phyloP scores from a whole-genome alignment of 1,284 basidiomycete genomes.

The Malassezia nana region DNA sequence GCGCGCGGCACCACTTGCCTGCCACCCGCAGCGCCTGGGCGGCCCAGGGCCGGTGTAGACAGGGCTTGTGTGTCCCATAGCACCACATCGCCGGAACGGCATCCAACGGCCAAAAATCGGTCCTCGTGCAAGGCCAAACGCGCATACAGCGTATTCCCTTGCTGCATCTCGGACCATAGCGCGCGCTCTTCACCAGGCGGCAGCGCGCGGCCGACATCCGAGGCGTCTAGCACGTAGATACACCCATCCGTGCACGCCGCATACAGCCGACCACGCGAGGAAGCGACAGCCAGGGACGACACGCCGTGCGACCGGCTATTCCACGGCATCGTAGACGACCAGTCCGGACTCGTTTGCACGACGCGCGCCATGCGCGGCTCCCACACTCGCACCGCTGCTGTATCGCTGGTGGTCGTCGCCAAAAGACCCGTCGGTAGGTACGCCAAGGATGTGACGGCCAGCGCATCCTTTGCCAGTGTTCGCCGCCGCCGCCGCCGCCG shows the following conservation, averaged over 20 bases:
- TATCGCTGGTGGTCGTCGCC: slow-evolving; percentile 32
- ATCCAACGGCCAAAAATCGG: slow-evolving; percentile 37
- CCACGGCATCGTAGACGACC: slow-evolving; percentile 17
- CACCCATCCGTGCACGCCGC: slow-evolving; percentile 39
- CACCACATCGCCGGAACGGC: slow-evolving; percentile 36
- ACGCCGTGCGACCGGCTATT: slow-evolving; percentile 35
- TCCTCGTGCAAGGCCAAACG: slow-evolving; percentile 38
- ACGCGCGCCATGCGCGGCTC: slow-evolving; percentile 24
- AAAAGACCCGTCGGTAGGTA: slow-evolving; percentile 30
- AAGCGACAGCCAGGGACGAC: slow-evolving; percentile 28
- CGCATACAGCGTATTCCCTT: slow-evolving; percentile 41
- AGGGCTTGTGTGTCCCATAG: slow-evolving; percentile 29
- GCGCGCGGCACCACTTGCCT: slow-evolving; percentile 16
- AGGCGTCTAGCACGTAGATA: slow-evolving; percentile 7
- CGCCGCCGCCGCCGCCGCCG: neutral
- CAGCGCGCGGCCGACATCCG: neutral
- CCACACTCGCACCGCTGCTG: slow-evolving; percentile 41
- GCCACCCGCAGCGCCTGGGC: neutral
- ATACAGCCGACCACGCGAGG: slow-evolving; percentile 20
- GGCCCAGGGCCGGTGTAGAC: neutral
- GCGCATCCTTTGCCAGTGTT: slow-evolving; percentile 2
- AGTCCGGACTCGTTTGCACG: slow-evolving; percentile 14
- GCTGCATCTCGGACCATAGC: slow-evolving; percentile 31
- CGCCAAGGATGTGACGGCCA: slow-evolving; percentile 33
- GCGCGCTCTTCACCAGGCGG: neutral